phyloP scores from a whole-genome alignment of 495 filamentous ascomycete genomes.

The Neurospora sp. region DNA sequence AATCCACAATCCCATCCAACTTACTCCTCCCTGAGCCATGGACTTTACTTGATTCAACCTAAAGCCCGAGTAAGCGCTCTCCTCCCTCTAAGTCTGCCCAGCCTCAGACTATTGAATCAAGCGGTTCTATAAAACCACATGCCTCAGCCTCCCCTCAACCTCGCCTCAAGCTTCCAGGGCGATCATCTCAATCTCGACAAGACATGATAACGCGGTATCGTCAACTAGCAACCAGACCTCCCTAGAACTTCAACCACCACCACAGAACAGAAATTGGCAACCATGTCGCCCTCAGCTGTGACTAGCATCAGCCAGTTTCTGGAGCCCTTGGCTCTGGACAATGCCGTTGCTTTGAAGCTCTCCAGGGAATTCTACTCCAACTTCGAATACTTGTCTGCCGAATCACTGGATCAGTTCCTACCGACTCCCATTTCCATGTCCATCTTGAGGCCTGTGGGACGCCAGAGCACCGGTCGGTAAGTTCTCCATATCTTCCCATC shows the following conservation, averaged over 20 bases:
- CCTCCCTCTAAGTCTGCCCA: not conserved
- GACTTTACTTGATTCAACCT: not conserved
- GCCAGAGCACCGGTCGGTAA: conserved; percentile 48
- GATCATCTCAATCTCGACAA: not conserved
- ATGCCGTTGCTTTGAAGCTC: conserved; percentile 43
- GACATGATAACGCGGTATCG: not conserved
- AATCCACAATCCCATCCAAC: not conserved
- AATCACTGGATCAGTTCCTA: conserved; percentile 62
- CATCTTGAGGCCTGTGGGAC: conserved; percentile 46
- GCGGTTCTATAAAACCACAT: not conserved
- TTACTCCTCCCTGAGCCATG: not conserved
- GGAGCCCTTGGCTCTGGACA: conserved; percentile 32
- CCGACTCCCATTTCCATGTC: conserved; percentile 65
- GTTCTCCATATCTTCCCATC: conserved; percentile 7
- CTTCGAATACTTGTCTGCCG: conserved; percentile 52
- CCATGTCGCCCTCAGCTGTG: conserved; percentile 17
- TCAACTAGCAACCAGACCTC: not conserved
- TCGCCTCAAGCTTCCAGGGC: not conserved
- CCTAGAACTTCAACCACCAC: not conserved
- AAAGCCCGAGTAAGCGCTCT: not conserved
- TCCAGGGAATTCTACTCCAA: conserved; percentile 50
- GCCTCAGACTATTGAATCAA: not conserved
- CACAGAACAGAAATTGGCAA: conserved; percentile 5
- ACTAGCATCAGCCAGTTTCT: conserved; percentile 27
- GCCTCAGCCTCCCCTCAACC: not conserved